Conservation (phyloP, 1,139 yeast genomes). For the Groenewaldozyma sp. region DNA sequence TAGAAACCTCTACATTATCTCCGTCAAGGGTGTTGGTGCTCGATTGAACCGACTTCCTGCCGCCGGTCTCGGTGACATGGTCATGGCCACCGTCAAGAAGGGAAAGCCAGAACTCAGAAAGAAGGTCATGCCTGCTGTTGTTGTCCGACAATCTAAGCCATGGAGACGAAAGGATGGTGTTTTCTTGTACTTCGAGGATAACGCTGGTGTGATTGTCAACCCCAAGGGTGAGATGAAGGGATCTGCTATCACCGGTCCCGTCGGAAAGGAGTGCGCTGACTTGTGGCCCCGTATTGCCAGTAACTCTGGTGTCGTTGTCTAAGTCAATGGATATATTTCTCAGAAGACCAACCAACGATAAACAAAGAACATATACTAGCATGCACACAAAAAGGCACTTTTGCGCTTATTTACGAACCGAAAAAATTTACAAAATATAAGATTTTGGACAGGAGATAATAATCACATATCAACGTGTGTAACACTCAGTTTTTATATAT, state of each 20-base stretch:
- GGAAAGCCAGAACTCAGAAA: constrained; percentile 99
- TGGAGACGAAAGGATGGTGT: constrained; percentile 99
- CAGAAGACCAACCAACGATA: no score
- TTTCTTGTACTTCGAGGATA: constrained; percentile 99
- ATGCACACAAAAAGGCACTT: no score
- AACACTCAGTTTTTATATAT: no score
- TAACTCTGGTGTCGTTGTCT: constrained; percentile 99
- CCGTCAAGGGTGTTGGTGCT: constrained; percentile 99
- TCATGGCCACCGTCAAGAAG: constrained; percentile 99
- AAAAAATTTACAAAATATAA: not conserved
- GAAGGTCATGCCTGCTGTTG: constrained; percentile 99
- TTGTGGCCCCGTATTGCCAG: constrained; percentile 99
- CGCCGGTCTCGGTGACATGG: constrained; percentile 99
- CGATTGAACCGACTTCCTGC: constrained; percentile 99
- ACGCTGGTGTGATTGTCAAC: constrained; percentile 99
- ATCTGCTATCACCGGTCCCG: constrained; percentile 99
- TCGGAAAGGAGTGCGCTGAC: constrained; percentile 99
- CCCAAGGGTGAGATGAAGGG: constrained; percentile 99
- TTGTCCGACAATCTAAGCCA: constrained; percentile 98
- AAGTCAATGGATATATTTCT: constrained; percentile 31
- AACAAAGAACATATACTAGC: no score
- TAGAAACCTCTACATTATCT: constrained; percentile 96
- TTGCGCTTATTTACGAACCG: constrained; percentile 7
- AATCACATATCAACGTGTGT: no score
- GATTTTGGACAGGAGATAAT: no score